phyloP scores from a whole-genome alignment of 176 grass and related monocot species.

The Pharus latifolius region DNA sequence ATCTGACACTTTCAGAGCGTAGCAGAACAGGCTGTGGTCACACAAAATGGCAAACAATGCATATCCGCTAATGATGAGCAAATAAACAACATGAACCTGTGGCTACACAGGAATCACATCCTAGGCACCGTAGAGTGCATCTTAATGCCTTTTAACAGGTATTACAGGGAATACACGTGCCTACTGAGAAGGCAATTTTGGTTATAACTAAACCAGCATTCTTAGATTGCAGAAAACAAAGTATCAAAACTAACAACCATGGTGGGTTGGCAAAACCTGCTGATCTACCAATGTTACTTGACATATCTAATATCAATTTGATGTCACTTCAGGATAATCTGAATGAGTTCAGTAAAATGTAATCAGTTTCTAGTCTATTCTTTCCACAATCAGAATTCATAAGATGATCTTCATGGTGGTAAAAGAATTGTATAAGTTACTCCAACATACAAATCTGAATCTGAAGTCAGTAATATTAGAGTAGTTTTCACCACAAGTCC shows the following conservation, averaged over 20 bases:
- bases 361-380: not conserved
- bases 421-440: not conserved
- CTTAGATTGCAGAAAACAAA: not conserved
- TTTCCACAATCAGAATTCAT: not conserved
- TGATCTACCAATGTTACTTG: not conserved
- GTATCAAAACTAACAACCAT: not conserved
- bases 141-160: not conserved
- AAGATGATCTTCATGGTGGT: not conserved
- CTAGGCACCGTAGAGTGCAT: not conserved
- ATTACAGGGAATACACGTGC: not conserved
- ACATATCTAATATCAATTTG: not conserved
- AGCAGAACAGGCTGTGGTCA: not conserved
- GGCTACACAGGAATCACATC: not conserved
- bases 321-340: not conserved
- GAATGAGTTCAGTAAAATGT: not conserved
- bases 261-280: not conserved
- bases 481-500: too few relatives aligned
- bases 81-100: not conserved
- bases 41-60: not conserved
- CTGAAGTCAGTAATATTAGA: too few relatives aligned
- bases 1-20: not conserved
- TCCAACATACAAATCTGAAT: not conserved
- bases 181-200: not conserved
- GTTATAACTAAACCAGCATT: not conserved
- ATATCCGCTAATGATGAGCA: not conserved